These are phyloP conservation scores for Kwoniella bestiolae DNA, from an alignment of 768 basidiomycete genomes.

Conservation along the genomic window DNA sequence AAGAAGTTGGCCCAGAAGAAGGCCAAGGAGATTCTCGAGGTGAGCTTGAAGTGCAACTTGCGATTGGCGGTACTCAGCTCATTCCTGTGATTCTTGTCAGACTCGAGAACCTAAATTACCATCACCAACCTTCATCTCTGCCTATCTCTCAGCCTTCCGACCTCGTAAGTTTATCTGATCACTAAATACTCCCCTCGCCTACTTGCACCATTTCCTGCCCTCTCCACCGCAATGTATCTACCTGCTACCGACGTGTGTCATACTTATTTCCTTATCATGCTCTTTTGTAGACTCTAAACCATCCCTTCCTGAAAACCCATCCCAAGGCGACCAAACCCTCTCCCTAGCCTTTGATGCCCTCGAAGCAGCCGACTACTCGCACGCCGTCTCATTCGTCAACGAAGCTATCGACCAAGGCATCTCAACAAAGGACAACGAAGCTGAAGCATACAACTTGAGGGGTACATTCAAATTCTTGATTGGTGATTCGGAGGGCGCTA, in stretches of 20 bases:
- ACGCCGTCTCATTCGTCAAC: constrained; percentile 76
- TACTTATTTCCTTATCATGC: not conserved
- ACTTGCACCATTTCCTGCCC: too few species aligned
- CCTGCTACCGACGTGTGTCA: too few species aligned
- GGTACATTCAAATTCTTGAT: constrained; percentile 99
- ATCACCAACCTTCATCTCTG: constrained; percentile 85
- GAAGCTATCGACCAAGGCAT: constrained; percentile 87
- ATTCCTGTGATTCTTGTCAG: constrained; percentile 53
- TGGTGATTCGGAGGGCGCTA: constrained; percentile 78
- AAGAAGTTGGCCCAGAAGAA: constrained; percentile 77
- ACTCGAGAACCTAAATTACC: constrained; percentile 81
- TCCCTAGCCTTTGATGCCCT: constrained; percentile 80
- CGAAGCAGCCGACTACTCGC: constrained; percentile 78
- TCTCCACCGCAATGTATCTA: too few species aligned
- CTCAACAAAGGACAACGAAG: constrained; percentile 67
- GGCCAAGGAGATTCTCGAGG: constrained; percentile 72
- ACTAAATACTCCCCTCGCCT: too few species aligned
- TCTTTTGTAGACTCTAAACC: constrained; percentile 73
- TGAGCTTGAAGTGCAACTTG: constrained; percentile 43
- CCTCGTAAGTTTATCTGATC: constrained; percentile 67
- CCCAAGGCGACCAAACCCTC: constrained; percentile 82
- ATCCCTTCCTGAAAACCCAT: constrained; percentile 71
- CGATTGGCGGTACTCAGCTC: not conserved
- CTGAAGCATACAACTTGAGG: constrained; percentile 87
- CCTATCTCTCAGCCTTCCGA: constrained; percentile 97